phyloP scores from a whole-genome alignment of 2,329 filamentous ascomycete species.

The Calonectria leucothoes region DNA sequence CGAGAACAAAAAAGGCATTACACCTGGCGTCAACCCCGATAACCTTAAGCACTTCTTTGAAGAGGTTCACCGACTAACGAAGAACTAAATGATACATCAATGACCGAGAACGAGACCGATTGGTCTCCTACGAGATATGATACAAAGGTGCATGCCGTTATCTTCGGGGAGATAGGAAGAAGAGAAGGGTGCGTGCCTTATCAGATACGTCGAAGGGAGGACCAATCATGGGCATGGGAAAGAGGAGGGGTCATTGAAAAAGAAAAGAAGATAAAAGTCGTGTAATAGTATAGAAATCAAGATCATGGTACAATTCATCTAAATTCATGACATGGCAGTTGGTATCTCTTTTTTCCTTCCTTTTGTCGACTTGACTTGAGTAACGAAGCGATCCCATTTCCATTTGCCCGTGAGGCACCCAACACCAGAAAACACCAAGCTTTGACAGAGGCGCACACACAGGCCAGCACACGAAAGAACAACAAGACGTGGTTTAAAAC shows the following conservation, averaged over 20 bases:
- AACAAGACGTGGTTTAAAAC: neutral
- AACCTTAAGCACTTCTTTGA: conserved; percentile 94
- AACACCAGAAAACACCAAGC: conserved; percentile 40
- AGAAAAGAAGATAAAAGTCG: conserved; percentile 23
- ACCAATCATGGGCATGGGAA: conserved; percentile 5
- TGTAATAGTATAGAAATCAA: conserved; percentile 37
- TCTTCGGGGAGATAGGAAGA: conserved; percentile 9
- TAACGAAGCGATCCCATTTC: conserved; percentile 18
- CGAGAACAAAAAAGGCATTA: conserved; percentile 73
- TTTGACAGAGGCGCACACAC: conserved; percentile 21
- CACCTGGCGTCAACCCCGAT: conserved; percentile 93
- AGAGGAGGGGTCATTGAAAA: conserved; percentile 18
- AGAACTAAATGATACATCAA: conserved; percentile 43
- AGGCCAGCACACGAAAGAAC: neutral
- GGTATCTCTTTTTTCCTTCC: conserved; percentile 37
- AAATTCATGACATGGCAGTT: conserved; percentile 22
- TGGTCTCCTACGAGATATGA: neutral
- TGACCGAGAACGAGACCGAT: neutral
- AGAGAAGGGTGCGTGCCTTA: neutral
- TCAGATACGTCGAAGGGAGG: conserved; percentile 11
- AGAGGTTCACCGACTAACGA: conserved; percentile 83
- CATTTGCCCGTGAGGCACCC: conserved; percentile 27
- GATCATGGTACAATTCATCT: conserved; percentile 25
- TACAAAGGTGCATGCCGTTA: neutral
- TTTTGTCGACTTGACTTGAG: conserved; percentile 2